Evolutionary conservation across 306 rosid genomes (phyloP), one percentile per base, ranked within the genome.

Genomic region (Vigna trinervia): DNA sequence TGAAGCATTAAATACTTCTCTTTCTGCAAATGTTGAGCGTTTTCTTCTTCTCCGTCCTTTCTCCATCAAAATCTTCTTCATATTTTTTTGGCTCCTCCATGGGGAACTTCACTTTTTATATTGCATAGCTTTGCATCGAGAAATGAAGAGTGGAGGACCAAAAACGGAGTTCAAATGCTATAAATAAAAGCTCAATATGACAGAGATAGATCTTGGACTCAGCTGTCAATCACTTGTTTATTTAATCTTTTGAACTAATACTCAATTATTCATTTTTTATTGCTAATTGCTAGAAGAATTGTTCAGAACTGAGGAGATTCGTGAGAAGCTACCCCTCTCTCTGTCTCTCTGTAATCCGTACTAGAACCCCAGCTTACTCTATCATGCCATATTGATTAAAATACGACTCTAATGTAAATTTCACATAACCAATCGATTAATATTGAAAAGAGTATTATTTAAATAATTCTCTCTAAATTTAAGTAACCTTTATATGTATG

Each of bases 141-240:
- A 52, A 71, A 71, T 53, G 30, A 71, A 34, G 20, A 71, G 50
- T 36, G 34, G 75, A 30, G 45, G 26, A 1, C 5, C 3, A 9
- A n/a, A 28, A 30, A 47, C 14, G 23, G 52, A 26, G 23, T 47
- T 26, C 43, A 47, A 15, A 23, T 65, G 13, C 2, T 5, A 52
- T 52, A 52, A 39, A 66, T 30, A 30, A 30, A 30, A 30, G 19
- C 38, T 7, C 45, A 0, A 22, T 12, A 6, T 41, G 56, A 45
- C 15, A 50, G 20, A 51, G 75, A 71, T 52, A 17, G 63, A 74
- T 75, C 41, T 39, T 2, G 59, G 36, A 63, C 14, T 28, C 8
- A 15, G 38, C 12, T 36, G 34, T 23, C 23, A 61, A 11, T 14
- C 23, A 61, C 7, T 34, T 63, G 8, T 63, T 63, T 63, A 36